These are phyloP conservation scores for Brassica carinata DNA, from an alignment of 345 rosid species.

Conservation along the genomic window DNA sequence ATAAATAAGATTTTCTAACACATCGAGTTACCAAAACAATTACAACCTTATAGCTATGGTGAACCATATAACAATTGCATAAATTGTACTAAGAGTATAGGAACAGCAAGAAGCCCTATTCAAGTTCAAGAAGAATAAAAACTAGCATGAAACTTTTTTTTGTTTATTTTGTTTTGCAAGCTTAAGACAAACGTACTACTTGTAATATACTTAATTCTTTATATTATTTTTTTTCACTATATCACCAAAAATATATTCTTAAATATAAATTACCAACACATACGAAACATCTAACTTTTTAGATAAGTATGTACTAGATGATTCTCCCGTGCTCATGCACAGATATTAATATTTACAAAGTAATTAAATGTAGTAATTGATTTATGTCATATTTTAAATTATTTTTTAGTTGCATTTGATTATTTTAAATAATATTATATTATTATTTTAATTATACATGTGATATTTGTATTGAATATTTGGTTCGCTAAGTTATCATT, in stretches of 20 bases:
- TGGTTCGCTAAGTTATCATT: too few relatives aligned
- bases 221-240: neutral
- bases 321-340: too few relatives aligned
- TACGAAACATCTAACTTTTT: neutral
- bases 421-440: too few relatives aligned
- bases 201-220: neutral
- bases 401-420: too few relatives aligned
- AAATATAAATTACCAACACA: neutral
- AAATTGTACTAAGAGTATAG: neutral
- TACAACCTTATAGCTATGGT: neutral
- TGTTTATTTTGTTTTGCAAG: neutral
- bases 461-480: too few relatives aligned
- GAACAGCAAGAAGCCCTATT: neutral
- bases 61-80: constrained; percentile 1
- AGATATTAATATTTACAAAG: too few relatives aligned
- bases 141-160: neutral
- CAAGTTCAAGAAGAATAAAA: neutral
- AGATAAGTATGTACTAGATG: neutral
- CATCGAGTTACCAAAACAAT: neutral
- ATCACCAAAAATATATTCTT: constrained; percentile 2
- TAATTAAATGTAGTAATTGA: too few relatives aligned
- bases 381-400: too few relatives aligned
- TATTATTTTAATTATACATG: too few relatives aligned
- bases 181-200: neutral
- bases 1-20: neutral